Base-by-base conservation (phyloP, 345 rosid species). In the Trapa incisa region DNA sequence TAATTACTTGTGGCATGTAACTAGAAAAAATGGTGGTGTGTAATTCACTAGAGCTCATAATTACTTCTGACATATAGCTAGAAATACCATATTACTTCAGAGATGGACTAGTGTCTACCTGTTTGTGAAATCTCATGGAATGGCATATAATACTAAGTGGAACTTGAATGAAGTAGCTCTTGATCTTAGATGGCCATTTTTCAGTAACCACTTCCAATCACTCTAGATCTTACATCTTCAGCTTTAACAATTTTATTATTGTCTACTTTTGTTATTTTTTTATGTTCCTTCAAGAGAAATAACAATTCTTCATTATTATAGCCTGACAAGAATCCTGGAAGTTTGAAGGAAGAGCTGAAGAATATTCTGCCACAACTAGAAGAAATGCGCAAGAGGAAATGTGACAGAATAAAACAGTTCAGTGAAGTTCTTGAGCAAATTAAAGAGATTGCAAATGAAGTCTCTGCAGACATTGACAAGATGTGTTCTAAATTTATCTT, bases 311-410 rank as follows among this genome's bases (percentile, higher is more conserved):
- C 37, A 48, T 37, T 65, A 47, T 67, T 56, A 71, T 77, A 91
- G 99, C 70, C 83, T 91, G 53, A 72, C 63, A 56, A 85, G 15
- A 71, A 84, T 85, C 73, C 79, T 68, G 91, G 82, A 78, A 91
- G 93, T 80, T 84, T 95, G 80, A 91, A 87, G 73, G 89, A 85
- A 74, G 99, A 95, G 80, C 89, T 91, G 47, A 72, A 65, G 62
- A 85, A 17, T 69, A 85, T 85, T 75, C 81, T 89, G 73, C 97
- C 97, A 39, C 94, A 86, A 62, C 65, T 95, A 69, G 97, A 91
- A 80, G 99, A 89, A 81, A 87, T 95, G 97, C 79, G 73, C 65
- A 89, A 85, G 76, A 83, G 88, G 80, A 86, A 83, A 80, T 36
- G 38, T 1, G 97, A 95, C 54, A 81, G 99, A 80, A 87, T 87